Conservation (phyloP, 192 early-diverging fungal species). For the Umbelopsis sp. region DNA sequence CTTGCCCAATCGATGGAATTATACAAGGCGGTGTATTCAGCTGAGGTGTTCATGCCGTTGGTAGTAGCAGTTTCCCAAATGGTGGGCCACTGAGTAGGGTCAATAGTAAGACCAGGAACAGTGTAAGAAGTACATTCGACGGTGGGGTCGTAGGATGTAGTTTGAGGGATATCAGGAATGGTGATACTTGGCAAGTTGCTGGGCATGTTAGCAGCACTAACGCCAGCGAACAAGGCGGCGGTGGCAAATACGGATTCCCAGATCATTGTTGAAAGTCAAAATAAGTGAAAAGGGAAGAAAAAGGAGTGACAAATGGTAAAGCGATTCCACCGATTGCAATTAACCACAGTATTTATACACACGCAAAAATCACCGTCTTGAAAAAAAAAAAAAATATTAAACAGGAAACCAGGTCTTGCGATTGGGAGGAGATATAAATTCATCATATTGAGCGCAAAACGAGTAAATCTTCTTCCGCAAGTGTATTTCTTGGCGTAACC, state of each 20-base stretch:
- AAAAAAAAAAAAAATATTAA: too few relatives aligned
- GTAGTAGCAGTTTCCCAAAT: conserved; percentile 33
- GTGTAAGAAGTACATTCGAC: conserved; percentile 29
- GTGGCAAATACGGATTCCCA: conserved; percentile 3
- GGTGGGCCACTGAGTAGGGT: conserved; percentile 26
- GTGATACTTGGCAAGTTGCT: conserved; percentile 25
- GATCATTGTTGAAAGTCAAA: background rate
- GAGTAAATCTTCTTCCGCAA: too few relatives aligned
- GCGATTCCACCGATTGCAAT: too few relatives aligned
- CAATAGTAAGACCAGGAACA: conserved; percentile 21
- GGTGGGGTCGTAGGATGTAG: conserved; percentile 31
- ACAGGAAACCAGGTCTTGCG: too few relatives aligned
- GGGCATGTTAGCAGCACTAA: conserved; percentile 5
- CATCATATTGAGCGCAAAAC: too few relatives aligned
- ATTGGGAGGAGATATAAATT: too few relatives aligned
- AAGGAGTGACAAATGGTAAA: background rate
- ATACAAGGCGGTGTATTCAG: conserved; percentile 44
- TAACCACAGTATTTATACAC: too few relatives aligned
- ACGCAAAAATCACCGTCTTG: too few relatives aligned
- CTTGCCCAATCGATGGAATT: conserved; percentile 47
- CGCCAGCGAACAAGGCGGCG: background rate
- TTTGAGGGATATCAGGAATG: conserved; percentile 35
- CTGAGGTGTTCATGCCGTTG: conserved; percentile 36
- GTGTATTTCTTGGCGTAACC: too few relatives aligned
- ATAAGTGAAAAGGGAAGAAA: background rate